phyloP scores from a whole-genome alignment of 1,284 basidiomycete genomes.

The Fomitopsis palustris region DNA sequence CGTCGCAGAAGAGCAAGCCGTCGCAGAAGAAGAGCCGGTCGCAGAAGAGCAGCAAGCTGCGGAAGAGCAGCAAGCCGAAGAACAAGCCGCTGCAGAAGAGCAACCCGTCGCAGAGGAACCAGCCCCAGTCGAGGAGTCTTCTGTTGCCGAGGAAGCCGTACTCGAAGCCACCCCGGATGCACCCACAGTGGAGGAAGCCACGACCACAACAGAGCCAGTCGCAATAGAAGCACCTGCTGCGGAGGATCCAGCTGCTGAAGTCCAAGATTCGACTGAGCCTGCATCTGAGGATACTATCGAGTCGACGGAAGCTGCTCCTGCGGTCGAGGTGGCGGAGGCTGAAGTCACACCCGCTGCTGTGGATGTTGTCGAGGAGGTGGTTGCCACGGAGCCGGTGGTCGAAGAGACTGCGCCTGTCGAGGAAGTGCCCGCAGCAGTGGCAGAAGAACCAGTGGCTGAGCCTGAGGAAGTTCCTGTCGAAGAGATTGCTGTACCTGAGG shows the following conservation, averaged over 20 bases:
- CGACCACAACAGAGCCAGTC: neutral
- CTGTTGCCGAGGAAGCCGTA: neutral
- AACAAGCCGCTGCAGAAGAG: conserved; percentile 1
- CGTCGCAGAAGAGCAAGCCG: neutral
- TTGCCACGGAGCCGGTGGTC: neutral
- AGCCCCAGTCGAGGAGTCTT: neutral
- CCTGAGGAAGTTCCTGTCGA: conserved; percentile 4
- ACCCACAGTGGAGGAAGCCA: conserved; percentile 2
- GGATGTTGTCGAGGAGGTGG: conserved; percentile 1
- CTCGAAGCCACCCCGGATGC: neutral
- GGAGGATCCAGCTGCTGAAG: neutral
- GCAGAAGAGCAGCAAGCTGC: conserved; percentile 2
- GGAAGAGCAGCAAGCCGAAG: neutral
- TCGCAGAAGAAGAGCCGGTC: neutral
- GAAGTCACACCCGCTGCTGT: neutral
- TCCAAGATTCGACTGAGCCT: neutral
- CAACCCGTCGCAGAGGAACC: neutral
- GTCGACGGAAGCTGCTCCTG: neutral
- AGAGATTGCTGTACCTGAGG: neutral
- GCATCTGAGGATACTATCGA: neutral
- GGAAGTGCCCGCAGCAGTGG: neutral
- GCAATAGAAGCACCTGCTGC: neutral
- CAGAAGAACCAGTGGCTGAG: neutral
- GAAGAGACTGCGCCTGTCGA: neutral
- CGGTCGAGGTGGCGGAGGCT: neutral